Base-by-base conservation (phyloP, 352 stramenopile genomes). In the Aphanomyces astaci region DNA sequence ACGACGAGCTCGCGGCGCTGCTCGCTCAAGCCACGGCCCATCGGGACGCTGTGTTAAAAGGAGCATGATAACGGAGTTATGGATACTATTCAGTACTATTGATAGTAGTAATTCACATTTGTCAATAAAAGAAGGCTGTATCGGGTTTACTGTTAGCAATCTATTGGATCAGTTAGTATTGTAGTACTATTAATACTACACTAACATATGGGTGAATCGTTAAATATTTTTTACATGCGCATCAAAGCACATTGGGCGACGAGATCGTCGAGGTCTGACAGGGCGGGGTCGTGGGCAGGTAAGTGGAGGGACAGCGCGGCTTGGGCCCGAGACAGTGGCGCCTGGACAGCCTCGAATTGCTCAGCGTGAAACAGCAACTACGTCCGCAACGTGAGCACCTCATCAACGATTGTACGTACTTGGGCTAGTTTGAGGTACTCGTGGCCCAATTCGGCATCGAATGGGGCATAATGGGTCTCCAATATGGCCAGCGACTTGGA, bases 371-470 rank as follows among this genome's bases (percentile, higher is more conserved):
- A 65, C 31, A 53, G 39, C 36, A 65, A 28, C 56, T 65, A 65
- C 46, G 17, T n/a, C n/a, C n/a, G n/a, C n/a, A n/a, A n/a, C n/a
- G n/a, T n/a, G n/a, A n/a, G n/a, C n/a, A n/a, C n/a, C n/a, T n/a
- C n/a, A n/a, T n/a, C n/a, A n/a, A n/a, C n/a, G n/a, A n/a, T n/a
- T n/a, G n/a, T n/a, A n/a, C 30, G 10, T 36, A 65, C 56, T 36
- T 65, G 56, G 7, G 56, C 56, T 13, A 27, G n/a, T 30, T 65
- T 65, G 19, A 65, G 48, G 36, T 40, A 53, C n/a, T 65, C 56
- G 40, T 65, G 56, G 0, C 56, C 56, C 7, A 65, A 48, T 28
- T 65, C 56, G 9, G 56, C 56, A 30, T 65, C 56, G 13, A 65
- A 15, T 5, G 56, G 56, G 13, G 11, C 39, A 27, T 65, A 65